Conservation (phyloP, 768 basidiomycete genomes). For the Podaxis sp. region DNA sequence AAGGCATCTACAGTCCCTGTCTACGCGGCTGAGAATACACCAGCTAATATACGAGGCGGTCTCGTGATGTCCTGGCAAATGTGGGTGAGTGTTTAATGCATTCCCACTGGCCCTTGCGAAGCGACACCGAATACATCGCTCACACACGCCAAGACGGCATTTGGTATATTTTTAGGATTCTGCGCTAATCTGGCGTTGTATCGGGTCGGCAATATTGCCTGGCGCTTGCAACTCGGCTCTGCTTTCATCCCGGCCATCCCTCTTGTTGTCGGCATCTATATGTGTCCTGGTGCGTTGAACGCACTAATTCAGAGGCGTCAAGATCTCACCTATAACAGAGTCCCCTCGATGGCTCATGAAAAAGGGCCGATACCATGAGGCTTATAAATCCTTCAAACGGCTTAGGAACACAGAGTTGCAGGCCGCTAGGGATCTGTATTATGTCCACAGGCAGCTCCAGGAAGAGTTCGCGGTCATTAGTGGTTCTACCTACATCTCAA, state of each 20-base stretch:
- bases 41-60: conserved; percentile 76
- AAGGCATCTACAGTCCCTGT: conserved; percentile 58
- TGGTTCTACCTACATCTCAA: conserved; percentile 44
- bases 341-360: conserved; percentile 82
- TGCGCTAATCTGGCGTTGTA: conserved; percentile 57
- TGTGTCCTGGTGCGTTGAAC: conserved; percentile 42
- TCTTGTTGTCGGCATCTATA: conserved; percentile 39
- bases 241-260: conserved; percentile 57
- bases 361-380: conserved; percentile 65
- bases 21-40: conserved; percentile 67
- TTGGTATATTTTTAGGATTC: conserved; percentile 74
- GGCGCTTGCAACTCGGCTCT: conserved; percentile 77
- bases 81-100: conserved; percentile 43
- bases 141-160: conserved; percentile 48
- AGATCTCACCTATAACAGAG: conserved; percentile 33
- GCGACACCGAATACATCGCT: neutral
- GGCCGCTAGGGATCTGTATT: conserved; percentile 74
- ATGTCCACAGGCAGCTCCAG: conserved; percentile 65
- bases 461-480: conserved; percentile 54
- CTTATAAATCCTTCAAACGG: conserved; percentile 58
- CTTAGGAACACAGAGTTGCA: conserved; percentile 65
- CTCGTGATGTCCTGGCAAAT: conserved; percentile 90
- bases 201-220: conserved; percentile 56
- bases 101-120: neutral
- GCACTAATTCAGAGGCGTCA: conserved; percentile 11